Conservation (phyloP, 345 rosid genomes). For the Moringa oleifera region DNA sequence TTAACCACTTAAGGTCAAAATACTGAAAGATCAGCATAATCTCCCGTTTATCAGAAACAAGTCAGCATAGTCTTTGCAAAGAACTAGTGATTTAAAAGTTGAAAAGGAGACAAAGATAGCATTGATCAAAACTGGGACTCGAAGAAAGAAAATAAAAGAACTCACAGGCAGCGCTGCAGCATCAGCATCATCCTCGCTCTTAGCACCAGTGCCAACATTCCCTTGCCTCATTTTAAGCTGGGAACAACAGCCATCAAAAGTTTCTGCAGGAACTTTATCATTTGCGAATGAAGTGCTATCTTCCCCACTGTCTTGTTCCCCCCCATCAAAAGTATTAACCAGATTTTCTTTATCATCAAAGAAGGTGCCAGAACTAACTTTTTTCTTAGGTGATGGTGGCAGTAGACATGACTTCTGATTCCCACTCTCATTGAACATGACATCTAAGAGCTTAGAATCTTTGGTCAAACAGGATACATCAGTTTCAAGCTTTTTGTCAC, state of each 20-base stretch:
- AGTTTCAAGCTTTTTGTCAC: constrained; percentile 77
- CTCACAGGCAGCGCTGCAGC: constrained; percentile 34
- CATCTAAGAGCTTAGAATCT: constrained; percentile 85
- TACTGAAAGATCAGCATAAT: neutral
- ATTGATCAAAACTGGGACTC: neutral
- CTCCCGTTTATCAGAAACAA: neutral
- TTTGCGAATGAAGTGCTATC: constrained; percentile 17
- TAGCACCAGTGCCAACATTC: constrained; percentile 22
- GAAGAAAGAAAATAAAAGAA: constrained; percentile 4
- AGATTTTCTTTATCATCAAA: constrained; percentile 55
- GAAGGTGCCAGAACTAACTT: constrained; percentile 20
- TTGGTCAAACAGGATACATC: constrained; percentile 60
- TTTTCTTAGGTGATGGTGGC: constrained; percentile 32
- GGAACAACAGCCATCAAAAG: constrained; percentile 18
- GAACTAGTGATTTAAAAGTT: constrained; percentile 10
- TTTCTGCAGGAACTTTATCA: constrained; percentile 24
- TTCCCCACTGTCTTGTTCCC: constrained; percentile 22
- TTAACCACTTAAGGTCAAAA: neutral
- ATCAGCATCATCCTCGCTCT: constrained; percentile 28
- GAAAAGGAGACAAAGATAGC: too few relatives aligned
- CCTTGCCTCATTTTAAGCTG: constrained; percentile 26
- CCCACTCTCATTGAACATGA: constrained; percentile 58
- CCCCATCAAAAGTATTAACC: constrained; percentile 24
- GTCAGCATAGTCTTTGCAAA: neutral
- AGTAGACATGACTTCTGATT: constrained; percentile 24